A percentile compares a stretch with the other conserved stretches of the same genome.
Conservation (phyloP, 2,329 filamentous ascomycete genomes). For the Pyrenochaeta sp. region DNA sequence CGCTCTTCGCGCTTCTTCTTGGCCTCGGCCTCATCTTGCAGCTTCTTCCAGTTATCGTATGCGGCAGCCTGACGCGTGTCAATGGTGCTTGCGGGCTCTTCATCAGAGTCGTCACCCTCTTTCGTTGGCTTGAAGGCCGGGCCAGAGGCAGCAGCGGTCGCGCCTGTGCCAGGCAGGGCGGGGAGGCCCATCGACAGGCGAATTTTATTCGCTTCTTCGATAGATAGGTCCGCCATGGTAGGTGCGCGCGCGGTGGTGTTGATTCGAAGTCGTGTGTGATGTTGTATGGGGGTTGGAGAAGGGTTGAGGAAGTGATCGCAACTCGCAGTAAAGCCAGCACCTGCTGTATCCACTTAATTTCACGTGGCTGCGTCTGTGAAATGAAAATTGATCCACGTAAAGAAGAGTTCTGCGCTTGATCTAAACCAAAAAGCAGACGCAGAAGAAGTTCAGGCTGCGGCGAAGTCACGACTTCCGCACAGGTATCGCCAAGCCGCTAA, state of each 20-base stretch:
- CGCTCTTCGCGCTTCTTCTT: conserved; percentile 82
- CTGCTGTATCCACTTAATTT: neutral
- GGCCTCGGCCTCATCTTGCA: conserved; percentile 73
- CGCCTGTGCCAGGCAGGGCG: conserved; percentile 83
- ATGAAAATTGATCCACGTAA: neutral
- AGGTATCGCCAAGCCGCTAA: conserved; percentile 32
- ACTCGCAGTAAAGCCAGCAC: neutral
- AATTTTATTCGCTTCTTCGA: conserved; percentile 94
- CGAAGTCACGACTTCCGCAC: conserved; percentile 9
- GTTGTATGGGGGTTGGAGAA: neutral
- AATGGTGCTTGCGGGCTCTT: conserved; percentile 81
- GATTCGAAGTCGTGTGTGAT: neutral
- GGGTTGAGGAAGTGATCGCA: neutral
- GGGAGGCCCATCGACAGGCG: conserved; percentile 89
- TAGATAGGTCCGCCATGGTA: conserved; percentile 54
- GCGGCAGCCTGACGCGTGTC: conserved; percentile 79
- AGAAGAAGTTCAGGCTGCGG: neutral
- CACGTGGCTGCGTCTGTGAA: neutral
- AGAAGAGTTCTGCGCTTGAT: neutral
- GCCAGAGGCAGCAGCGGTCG: conserved; percentile 57
- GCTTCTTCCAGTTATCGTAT: conserved; percentile 77
- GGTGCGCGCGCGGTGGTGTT: neutral
- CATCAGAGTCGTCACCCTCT: conserved; percentile 63
- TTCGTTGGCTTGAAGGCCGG: conserved; percentile 64
- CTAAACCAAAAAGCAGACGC: neutral